Conservation (phyloP, 225 moss, liverwort and hornwort genomes). For the Antitrichia curtipendula region DNA sequence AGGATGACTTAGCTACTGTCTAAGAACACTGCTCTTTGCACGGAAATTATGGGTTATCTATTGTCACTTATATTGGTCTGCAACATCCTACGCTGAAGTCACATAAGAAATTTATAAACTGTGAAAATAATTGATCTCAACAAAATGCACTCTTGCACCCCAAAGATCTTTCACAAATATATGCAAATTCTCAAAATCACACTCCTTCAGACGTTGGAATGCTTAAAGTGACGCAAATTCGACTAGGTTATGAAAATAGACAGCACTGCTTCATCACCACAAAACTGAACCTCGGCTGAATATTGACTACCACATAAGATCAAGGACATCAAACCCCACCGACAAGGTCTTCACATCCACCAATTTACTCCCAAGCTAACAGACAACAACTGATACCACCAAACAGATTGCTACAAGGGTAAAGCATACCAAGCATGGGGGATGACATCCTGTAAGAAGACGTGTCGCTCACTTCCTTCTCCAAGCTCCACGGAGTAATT, state of each 20-base stretch:
- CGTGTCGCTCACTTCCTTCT: neutral
- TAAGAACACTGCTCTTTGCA: too few species aligned
- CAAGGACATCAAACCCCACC: neutral
- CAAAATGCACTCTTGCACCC: neutral
- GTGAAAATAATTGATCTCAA: neutral
- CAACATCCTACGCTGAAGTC: neutral
- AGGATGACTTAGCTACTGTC: neutral
- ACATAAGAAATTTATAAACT: neutral
- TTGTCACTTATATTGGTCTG: neutral
- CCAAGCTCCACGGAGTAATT: neutral
- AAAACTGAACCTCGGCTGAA: neutral
- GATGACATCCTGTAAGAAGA: neutral
- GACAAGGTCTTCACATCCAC: neutral
- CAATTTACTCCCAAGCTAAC: neutral
- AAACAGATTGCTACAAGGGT: neutral
- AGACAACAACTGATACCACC: neutral
- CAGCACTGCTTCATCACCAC: neutral
- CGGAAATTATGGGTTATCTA: neutral
- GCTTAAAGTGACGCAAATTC: neutral
- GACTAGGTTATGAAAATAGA: too few species aligned
- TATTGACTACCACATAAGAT: neutral
- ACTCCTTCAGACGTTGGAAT: neutral
- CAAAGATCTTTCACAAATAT: neutral
- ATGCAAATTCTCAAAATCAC: neutral
- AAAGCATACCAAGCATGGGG: neutral